Evolutionary conservation across 1,284 basidiomycete species (phyloP), one percentile per base, ranked within the genome.

Genomic region (Pascua sp.): DNA sequence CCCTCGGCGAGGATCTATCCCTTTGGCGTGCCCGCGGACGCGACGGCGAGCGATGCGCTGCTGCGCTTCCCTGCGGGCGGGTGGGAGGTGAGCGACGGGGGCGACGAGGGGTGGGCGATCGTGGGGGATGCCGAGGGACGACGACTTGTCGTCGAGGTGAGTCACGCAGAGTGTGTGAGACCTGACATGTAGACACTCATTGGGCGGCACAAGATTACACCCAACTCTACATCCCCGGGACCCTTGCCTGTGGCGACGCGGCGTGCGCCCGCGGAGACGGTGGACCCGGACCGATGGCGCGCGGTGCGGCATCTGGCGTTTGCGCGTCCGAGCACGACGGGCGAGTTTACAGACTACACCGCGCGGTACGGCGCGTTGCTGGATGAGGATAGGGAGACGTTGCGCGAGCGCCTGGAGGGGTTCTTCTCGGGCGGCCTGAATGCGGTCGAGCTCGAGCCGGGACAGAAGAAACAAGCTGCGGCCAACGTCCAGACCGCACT

Each of bases 261-360:
- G 39, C 47, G 71, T 7, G 59, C 47, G 13, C 53, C 56, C 4
- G 12, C 38, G 13, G 8, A 42, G 9, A 51, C 54, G 5, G 17
- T 53, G n/a, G 57, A 53, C 44, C 5, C n/a, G 15, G 55, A 53
- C 32, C 38, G 32, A 67, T 43, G 64, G 59, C 15, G 79, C 9
- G 76, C 78, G 13, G 76, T 91, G 41, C 79, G 84, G 8, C 80
- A 88, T 47, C 86, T 92, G 5, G 87, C 87, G 0, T 92, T 92
- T 67, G 82, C 86, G 0, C 85, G 88, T 57, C 81, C 86, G 43
- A 80, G 82, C 0, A 76, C 81, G 0, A 83, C 85, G 0, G 81
- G 87, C 8, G 89, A 83, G n/a, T 97, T 96, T 75, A 88, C 88
- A 60, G 92, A 96, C 76, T 95, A 88, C 70, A 90, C 90, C 0